Conservation (phyloP, 2,329 filamentous ascomycete genomes). For the Emergomyces orientalis region DNA sequence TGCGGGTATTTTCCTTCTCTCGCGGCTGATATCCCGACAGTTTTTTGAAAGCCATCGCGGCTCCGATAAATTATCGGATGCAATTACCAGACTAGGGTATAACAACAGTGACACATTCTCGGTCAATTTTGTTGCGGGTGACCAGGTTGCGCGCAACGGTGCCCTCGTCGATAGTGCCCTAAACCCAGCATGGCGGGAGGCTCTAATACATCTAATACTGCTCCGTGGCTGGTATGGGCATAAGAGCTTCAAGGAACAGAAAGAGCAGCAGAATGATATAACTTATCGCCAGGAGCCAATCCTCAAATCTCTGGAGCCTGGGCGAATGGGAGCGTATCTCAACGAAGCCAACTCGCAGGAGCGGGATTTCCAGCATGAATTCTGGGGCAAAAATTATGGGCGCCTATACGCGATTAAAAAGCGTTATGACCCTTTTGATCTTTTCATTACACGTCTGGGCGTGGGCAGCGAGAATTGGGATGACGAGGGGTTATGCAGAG, state of each 20-base stretch:
- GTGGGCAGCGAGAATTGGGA: slow-evolving; percentile 41
- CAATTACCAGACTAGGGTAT: slow-evolving; percentile 22
- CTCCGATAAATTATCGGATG: slow-evolving; percentile 27
- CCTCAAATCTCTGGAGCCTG: background rate
- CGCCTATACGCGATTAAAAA: slow-evolving; percentile 30
- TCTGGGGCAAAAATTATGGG: slow-evolving; percentile 35
- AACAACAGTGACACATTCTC: slow-evolving; percentile 15
- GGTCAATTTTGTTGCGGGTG: slow-evolving; percentile 28
- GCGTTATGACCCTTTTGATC: slow-evolving; percentile 32
- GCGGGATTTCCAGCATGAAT: slow-evolving; percentile 32
- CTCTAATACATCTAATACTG: background rate
- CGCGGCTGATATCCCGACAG: slow-evolving; percentile 26
- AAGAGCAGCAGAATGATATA: background rate
- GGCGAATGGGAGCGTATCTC: slow-evolving; percentile 27
- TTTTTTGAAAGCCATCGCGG: slow-evolving; percentile 22
- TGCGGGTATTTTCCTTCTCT: slow-evolving; percentile 9
- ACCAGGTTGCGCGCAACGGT: slow-evolving; percentile 27
- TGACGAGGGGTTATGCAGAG: background rate
- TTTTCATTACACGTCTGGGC: slow-evolving; percentile 41
- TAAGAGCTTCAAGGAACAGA: background rate
- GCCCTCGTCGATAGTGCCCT: slow-evolving; percentile 27
- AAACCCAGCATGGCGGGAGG: slow-evolving; percentile 6
- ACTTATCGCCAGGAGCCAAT: slow-evolving; percentile 1
- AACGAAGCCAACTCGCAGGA: slow-evolving; percentile 32
- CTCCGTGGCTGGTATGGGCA: background rate